These are phyloP conservation scores for Malus orientalis DNA, from an alignment of 306 rosid genomes.

Conservation along the genomic window DNA sequence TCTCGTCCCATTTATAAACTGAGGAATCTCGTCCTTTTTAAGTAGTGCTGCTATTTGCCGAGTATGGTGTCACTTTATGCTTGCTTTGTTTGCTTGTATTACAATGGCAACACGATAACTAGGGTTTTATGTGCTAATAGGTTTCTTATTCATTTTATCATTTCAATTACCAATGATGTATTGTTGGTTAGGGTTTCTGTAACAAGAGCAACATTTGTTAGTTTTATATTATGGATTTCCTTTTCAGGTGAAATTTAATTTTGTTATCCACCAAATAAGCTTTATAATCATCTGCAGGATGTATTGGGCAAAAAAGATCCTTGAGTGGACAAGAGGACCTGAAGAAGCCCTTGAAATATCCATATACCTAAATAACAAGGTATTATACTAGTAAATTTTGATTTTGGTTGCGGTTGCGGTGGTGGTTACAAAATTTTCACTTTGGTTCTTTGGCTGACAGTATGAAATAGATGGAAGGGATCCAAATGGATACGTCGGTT, in stretches of 20 bases:
- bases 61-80: not conserved
- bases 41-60: not conserved
- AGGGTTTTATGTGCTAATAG: not conserved
- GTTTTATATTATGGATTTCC: not conserved
- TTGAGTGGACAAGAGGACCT: conserved; percentile 94
- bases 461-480: conserved; percentile 93
- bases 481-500: conserved; percentile 81
- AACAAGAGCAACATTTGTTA: not conserved
- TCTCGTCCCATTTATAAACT: not conserved
- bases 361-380: conserved; percentile 77
- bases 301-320: conserved; percentile 97
- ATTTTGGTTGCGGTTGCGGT: not conserved
- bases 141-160: not conserved
- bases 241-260: not conserved
- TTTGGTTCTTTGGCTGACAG: conserved; percentile 32
- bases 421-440: not conserved
- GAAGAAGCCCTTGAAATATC: conserved; percentile 89
- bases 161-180: not conserved
- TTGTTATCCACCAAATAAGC: not conserved
- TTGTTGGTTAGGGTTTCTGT: not conserved
- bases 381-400: conserved; percentile 13
- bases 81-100: not conserved
- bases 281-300: conserved; percentile 41
- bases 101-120: not conserved
- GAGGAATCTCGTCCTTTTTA: not conserved